phyloP scores from a whole-genome alignment of 192 early-diverging fungal genomes.

The Umbelopsis vinacea region DNA sequence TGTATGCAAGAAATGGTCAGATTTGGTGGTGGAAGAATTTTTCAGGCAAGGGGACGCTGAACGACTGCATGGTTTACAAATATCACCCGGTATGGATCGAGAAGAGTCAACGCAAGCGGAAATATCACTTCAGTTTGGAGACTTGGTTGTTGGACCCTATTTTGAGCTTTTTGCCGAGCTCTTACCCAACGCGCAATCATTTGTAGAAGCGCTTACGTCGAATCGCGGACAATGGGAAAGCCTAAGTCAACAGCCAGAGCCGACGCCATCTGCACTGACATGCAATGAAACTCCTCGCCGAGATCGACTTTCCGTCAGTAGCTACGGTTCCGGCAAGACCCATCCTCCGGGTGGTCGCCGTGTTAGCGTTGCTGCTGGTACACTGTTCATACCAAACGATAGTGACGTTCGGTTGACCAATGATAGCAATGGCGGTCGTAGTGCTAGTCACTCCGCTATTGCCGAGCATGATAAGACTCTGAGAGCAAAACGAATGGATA shows the following conservation, averaged over 20 bases:
- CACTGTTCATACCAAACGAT: constrained; percentile 47
- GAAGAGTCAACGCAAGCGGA: constrained; percentile 68
- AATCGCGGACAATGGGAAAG: constrained; percentile 65
- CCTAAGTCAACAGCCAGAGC: constrained; percentile 33
- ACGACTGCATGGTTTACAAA: constrained; percentile 68
- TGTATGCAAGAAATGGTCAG: constrained; percentile 89
- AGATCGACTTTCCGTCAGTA: constrained; percentile 5
- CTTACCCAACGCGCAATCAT: constrained; percentile 66
- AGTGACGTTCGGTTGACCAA: constrained; percentile 32
- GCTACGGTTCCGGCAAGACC: constrained; percentile 23
- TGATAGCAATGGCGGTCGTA: constrained; percentile 27
- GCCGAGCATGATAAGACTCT: not conserved
- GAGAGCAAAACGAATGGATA: constrained; percentile 4
- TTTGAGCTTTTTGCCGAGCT: constrained; percentile 82
- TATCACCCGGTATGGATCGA: constrained; percentile 92
- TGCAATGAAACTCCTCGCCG: not conserved
- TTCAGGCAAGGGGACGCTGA: constrained; percentile 88
- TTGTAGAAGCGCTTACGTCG: constrained; percentile 56
- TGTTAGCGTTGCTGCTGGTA: constrained; percentile 47
- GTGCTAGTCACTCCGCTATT: constrained; percentile 37
- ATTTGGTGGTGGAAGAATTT: constrained; percentile 86
- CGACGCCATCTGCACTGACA: not conserved
- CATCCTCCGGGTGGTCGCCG: constrained; percentile 41
- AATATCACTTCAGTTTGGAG: constrained; percentile 82
- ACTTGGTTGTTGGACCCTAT: constrained; percentile 86